These are phyloP conservation scores for Begonia peltatifolia DNA, from an alignment of 306 rosid species.

Conservation along the genomic window DNA sequence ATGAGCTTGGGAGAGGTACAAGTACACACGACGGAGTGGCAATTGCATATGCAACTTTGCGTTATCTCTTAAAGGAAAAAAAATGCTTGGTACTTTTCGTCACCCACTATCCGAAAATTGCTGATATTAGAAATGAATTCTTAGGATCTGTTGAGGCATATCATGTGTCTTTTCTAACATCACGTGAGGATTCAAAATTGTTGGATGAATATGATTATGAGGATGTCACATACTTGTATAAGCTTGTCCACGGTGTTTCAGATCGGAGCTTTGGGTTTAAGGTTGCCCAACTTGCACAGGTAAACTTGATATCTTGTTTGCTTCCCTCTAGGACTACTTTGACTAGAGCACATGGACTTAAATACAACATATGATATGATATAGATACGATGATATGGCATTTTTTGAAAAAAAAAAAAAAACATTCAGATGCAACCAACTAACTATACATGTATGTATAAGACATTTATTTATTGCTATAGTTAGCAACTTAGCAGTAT, in stretches of 20 bases:
- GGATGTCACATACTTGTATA: conserved; percentile 71
- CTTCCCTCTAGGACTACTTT: background rate
- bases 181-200: conserved; percentile 17
- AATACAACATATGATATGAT: background rate
- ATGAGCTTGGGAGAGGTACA: conserved; percentile 98
- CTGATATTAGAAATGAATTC: conserved; percentile 45
- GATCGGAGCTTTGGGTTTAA: conserved; percentile 83
- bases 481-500: too few relatives aligned
- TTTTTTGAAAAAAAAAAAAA: background rate
- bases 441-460: too few relatives aligned
- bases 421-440: too few relatives aligned
- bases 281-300: conserved; percentile 98
- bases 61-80: conserved; percentile 55
- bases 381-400: background rate
- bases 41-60: conserved; percentile 76
- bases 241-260: conserved; percentile 67
- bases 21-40: conserved; percentile 95
- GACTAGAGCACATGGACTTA: background rate
- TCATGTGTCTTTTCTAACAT: conserved; percentile 77
- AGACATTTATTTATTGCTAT: too few relatives aligned
- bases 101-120: conserved; percentile 83
- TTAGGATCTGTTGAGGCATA: conserved; percentile 64
- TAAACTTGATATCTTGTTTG: conserved; percentile 9
- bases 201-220: conserved; percentile 26
- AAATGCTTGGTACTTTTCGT: conserved; percentile 77